Conservation (phyloP, 148 eudicot species). For the Limonium bicolor region DNA sequence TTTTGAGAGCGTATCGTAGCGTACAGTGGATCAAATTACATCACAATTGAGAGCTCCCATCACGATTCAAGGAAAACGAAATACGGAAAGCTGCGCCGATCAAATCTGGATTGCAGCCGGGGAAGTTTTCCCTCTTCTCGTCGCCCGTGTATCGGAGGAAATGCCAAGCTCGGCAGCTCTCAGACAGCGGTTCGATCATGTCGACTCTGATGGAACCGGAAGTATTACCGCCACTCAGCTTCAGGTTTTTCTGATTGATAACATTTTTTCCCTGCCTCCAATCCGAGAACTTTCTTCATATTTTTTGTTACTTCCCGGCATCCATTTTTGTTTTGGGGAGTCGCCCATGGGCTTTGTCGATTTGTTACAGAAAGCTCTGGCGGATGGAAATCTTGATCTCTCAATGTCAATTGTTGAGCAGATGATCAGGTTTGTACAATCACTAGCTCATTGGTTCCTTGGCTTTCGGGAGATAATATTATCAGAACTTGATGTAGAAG, state of each 20-base stretch:
- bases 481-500: too few species aligned
- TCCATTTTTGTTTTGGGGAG: neutral
- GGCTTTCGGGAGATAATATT: too few species aligned
- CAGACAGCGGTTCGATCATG: slow-evolving; percentile 77
- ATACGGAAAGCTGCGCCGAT: neutral
- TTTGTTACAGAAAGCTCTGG: slow-evolving; percentile 45
- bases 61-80: neutral
- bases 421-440: slow-evolving; percentile 59
- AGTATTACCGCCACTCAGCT: slow-evolving; percentile 69
- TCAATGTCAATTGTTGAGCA: slow-evolving; percentile 74
- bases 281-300: neutral
- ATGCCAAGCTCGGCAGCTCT: slow-evolving; percentile 56
- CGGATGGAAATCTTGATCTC: slow-evolving; percentile 71
- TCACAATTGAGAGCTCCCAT: too few species aligned
- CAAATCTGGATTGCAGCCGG: neutral
- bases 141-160: neutral
- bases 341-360: neutral
- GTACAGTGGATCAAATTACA: too few species aligned
- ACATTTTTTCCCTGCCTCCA: neutral
- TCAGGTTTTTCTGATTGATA: slow-evolving; percentile 48
- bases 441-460: too few species aligned
- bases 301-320: neutral
- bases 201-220: slow-evolving; percentile 67
- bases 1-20: too few species aligned
- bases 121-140: neutral